Evolutionary conservation across 1,139 yeast species (phyloP).

Genomic region (Eremothecium coryli): DNA sequence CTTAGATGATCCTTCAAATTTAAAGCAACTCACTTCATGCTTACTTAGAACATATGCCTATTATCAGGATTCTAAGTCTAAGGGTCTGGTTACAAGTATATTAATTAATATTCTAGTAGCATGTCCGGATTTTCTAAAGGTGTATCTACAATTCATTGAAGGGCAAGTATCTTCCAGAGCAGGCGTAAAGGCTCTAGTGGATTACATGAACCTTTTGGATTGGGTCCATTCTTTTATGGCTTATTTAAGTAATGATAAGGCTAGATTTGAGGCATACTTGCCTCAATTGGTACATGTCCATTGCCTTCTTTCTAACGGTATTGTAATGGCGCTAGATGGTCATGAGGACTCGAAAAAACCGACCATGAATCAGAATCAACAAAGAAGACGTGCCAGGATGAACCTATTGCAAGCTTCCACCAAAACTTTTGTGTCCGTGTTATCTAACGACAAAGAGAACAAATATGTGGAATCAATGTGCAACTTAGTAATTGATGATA

Average conservation of each 20-base stretch:
- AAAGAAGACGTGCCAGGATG: constrained; percentile 41
- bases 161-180: constrained; percentile 22
- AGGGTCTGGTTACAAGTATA: constrained; percentile 35
- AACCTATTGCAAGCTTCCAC: constrained; percentile 37
- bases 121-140: constrained; percentile 33
- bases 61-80: constrained; percentile 42
- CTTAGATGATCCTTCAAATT: constrained; percentile 11
- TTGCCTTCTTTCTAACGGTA: constrained; percentile 15
- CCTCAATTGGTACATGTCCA: constrained; percentile 19
- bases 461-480: constrained; percentile 10
- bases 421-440: constrained; percentile 18
- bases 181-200: constrained; percentile 24
- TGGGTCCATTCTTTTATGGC: constrained; percentile 22
- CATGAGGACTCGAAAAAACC: constrained; percentile 20
- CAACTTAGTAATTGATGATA: constrained; percentile 12
- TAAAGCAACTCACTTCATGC: constrained; percentile 17
- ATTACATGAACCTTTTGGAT: constrained; percentile 26
- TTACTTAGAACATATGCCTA: constrained; percentile 36
- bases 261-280: constrained; percentile 11
- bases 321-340: constrained; percentile 20
- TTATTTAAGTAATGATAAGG: constrained; percentile 8
- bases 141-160: constrained; percentile 35
- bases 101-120: constrained; percentile 33
- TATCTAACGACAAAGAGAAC: constrained; percentile 12
- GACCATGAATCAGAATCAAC: constrained; percentile 31